These are phyloP conservation scores for Colletotrichum sp. DNA, from an alignment of 2,329 filamentous ascomycete genomes.

Conservation along the genomic window DNA sequence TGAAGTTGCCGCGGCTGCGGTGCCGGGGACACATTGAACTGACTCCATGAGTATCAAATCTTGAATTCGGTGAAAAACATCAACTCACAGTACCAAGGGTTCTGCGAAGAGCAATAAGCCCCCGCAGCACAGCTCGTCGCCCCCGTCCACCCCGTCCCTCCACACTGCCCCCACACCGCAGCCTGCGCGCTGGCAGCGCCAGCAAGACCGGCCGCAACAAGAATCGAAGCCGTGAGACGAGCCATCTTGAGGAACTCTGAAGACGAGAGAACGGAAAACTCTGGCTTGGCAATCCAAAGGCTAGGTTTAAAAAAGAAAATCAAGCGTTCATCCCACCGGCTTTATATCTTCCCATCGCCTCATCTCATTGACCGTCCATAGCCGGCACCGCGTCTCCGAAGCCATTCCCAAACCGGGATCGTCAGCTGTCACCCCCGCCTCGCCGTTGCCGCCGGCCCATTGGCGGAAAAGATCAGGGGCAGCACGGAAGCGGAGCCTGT, in stretches of 20 bases:
- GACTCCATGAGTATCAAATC: not conserved
- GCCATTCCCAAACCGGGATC: not conserved
- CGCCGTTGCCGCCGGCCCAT: not conserved
- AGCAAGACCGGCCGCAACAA: not conserved
- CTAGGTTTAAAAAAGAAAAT: not conserved
- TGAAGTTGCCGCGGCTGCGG: not conserved
- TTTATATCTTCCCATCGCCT: not conserved
- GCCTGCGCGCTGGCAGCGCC: slow-evolving; percentile 5
- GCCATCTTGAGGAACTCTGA: not conserved
- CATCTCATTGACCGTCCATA: not conserved
- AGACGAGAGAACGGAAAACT: not conserved
- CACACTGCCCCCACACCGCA: slow-evolving; percentile 41
- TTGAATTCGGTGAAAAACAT: not conserved
- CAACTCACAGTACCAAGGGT: slow-evolving; percentile 55
- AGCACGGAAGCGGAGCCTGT: not conserved
- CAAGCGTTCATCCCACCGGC: not conserved
- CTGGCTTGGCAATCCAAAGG: not conserved
- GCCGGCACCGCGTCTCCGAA: not conserved
- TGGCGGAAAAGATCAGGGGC: slow-evolving; percentile 10
- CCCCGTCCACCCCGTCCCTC: slow-evolving; percentile 42
- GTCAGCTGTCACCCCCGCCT: not conserved
- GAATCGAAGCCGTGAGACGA: not conserved
- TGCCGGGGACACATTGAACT: slow-evolving; percentile 16
- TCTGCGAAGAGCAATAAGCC: slow-evolving; percentile 38
- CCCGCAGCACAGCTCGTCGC: slow-evolving; percentile 44